Evolutionary conservation across 805 yeast genomes (phyloP).

Genomic region (Yamadazyma nakazawae): DNA sequence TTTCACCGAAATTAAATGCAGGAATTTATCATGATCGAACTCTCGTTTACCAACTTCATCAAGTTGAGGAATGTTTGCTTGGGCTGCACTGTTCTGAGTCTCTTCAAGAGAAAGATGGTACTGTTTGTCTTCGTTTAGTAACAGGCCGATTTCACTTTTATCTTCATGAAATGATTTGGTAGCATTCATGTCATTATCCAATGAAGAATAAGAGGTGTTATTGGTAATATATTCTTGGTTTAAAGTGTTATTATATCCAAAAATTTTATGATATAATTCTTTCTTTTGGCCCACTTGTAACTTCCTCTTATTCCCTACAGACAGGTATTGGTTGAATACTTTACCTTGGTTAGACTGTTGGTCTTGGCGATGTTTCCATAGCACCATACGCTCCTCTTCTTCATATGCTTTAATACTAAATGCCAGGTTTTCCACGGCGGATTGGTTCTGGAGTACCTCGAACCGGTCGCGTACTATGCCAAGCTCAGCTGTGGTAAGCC

Average conservation of each 20-base stretch:
- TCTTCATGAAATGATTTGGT: conserved; percentile 42
- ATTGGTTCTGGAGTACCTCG: conserved; percentile 1
- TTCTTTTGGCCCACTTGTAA: conserved; percentile 39
- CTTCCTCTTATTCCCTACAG: conserved; percentile 34
- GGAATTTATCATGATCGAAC: conserved; percentile 27
- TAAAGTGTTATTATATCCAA: conserved; percentile 37
- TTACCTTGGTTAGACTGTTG: conserved; percentile 32
- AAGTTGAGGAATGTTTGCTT: conserved; percentile 5
- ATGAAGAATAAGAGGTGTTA: conserved; percentile 36
- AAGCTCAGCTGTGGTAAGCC: conserved; percentile 36
- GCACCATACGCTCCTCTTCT: conserved; percentile 22
- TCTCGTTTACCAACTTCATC: conserved; percentile 11
- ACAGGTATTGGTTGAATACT: conserved; percentile 29
- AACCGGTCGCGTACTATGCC: conserved; percentile 21
- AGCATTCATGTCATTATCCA: conserved; percentile 34
- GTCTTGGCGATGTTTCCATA: conserved; percentile 29
- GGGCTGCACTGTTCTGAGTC: conserved; percentile 17
- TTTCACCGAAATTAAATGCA: conserved; percentile 18
- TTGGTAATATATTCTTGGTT: conserved; percentile 41
- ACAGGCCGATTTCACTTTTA: conserved; percentile 33
- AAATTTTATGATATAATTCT: conserved; percentile 34
- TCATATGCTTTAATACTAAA: conserved; percentile 8
- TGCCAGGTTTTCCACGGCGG: not conserved
- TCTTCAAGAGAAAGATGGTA: conserved; percentile 25
- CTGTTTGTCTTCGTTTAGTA: conserved; percentile 33